Conservation (phyloP, 352 stramenopile species). For the Phytopythium boreale region DNA sequence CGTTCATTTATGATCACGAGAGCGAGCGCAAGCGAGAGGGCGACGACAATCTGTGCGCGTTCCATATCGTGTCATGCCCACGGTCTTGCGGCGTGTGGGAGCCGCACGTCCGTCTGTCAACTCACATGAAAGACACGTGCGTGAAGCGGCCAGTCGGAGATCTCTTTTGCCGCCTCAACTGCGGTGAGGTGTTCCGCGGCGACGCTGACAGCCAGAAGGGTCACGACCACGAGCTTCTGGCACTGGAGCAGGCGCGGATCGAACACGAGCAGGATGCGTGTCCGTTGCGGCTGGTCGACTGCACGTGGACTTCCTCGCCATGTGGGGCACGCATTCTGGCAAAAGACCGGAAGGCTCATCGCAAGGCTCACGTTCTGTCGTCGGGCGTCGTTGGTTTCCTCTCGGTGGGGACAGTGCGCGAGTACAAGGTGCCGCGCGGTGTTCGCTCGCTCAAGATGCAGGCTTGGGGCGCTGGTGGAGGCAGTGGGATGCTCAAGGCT, state of each 20-base stretch:
- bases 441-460: conserved; percentile 67
- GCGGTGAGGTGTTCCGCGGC: conserved; percentile 37
- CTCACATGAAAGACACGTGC: conserved; percentile 59
- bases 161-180: conserved; percentile 54
- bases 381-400: conserved; percentile 63
- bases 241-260: conserved; percentile 60
- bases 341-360: conserved; percentile 60
- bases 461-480: conserved; percentile 64
- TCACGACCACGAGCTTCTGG: conserved; percentile 52
- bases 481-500: conserved; percentile 51
- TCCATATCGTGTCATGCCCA: conserved; percentile 52
- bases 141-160: conserved; percentile 59
- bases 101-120: conserved; percentile 34
- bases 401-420: conserved; percentile 45
- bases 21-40: conserved; percentile 22
- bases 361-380: conserved; percentile 50
- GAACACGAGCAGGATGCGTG: conserved; percentile 76
- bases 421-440: conserved; percentile 66
- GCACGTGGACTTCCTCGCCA: conserved; percentile 53
- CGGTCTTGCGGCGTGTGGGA: conserved; percentile 71
- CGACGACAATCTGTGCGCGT: conserved; percentile 26
- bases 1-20: conserved; percentile 57
- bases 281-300: conserved; percentile 56
- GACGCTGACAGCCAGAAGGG: conserved; percentile 17
- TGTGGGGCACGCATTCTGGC: conserved; percentile 49